Conservation (phyloP, 495 filamentous ascomycete genomes). For the Acidomyces sp. region DNA sequence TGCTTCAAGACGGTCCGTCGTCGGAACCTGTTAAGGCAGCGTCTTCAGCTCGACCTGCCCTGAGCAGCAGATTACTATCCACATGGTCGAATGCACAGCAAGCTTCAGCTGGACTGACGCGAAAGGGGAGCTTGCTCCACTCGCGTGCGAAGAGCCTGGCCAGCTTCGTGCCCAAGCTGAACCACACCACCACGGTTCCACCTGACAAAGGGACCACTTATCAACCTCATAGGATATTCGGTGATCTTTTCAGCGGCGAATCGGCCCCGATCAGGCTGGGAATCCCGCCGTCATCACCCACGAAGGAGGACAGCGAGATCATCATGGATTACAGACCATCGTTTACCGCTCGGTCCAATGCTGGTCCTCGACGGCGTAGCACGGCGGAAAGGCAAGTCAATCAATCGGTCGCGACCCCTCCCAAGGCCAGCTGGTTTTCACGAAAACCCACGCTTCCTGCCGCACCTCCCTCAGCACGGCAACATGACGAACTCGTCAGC, state of each 20-base stretch:
- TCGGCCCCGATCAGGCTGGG: slow-evolving; percentile 21
- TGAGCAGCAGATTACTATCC: slow-evolving; percentile 10
- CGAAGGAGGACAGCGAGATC: slow-evolving; percentile 15
- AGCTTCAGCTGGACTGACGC: slow-evolving; percentile 10
- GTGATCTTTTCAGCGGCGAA: slow-evolving; percentile 21
- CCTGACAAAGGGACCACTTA: slow-evolving; percentile 5
- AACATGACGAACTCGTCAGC: slow-evolving; percentile 35
- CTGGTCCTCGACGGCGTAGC: slow-evolving; percentile 2
- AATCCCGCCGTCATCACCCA: slow-evolving; percentile 14
- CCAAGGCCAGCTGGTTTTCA: slow-evolving; percentile 12
- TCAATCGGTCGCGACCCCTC: neutral
- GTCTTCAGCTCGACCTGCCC: slow-evolving; percentile 4
- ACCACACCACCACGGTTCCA: neutral
- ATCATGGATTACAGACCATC: slow-evolving; percentile 19
- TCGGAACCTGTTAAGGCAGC: slow-evolving; percentile 1
- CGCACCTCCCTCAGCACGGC: neutral
- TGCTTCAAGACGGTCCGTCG: neutral
- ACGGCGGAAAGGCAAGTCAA: slow-evolving; percentile 1
- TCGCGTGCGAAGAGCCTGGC: slow-evolving; percentile 17
- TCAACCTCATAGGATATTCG: slow-evolving; percentile 8
- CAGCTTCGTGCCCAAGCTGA: slow-evolving; percentile 16
- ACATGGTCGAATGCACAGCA: slow-evolving; percentile 14
- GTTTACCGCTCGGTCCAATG: slow-evolving; percentile 9
- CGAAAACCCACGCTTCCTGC: slow-evolving; percentile 3
- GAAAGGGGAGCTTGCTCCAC: slow-evolving; percentile 15